These are phyloP conservation scores for Sporothrix humicola DNA, from an alignment of 2,329 filamentous ascomycete species.

Conservation along the genomic window DNA sequence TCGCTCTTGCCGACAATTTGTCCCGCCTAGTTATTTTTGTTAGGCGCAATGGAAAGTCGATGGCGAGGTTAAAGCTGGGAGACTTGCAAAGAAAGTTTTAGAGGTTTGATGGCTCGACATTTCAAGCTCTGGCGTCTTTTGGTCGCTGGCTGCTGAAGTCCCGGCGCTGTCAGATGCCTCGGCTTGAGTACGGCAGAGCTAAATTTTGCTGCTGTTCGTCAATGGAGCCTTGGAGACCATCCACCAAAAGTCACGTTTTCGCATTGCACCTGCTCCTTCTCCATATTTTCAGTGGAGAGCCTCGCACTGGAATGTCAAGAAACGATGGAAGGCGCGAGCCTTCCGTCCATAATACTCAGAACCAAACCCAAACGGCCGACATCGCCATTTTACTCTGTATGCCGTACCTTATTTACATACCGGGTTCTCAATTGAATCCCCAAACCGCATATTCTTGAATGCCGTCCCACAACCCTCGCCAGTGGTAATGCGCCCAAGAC, in stretches of 20 bases:
- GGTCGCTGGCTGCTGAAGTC: constrained; percentile 23
- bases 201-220: neutral
- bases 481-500: constrained; percentile 13
- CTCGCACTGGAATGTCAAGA: neutral
- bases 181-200: constrained; percentile 30
- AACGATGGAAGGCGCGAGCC: constrained; percentile 1
- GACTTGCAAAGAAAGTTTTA: neutral
- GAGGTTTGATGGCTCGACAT: neutral
- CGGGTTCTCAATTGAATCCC: neutral
- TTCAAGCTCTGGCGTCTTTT: constrained; percentile 4
- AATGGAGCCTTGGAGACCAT: neutral
- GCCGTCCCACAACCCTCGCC: constrained; percentile 10
- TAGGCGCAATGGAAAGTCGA: neutral
- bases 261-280: constrained; percentile 9
- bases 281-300: constrained; percentile 22
- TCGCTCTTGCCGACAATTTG: neutral
- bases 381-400: neutral
- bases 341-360: neutral
- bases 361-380: neutral
- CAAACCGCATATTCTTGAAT: neutral
- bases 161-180: constrained; percentile 31
- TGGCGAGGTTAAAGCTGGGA: neutral
- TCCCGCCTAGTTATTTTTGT: neutral
- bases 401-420: neutral
- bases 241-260: constrained; percentile 24